Evolutionary conservation across 306 rosid species (phyloP).

Genomic region (Oxytropis ochrocephala): DNA sequence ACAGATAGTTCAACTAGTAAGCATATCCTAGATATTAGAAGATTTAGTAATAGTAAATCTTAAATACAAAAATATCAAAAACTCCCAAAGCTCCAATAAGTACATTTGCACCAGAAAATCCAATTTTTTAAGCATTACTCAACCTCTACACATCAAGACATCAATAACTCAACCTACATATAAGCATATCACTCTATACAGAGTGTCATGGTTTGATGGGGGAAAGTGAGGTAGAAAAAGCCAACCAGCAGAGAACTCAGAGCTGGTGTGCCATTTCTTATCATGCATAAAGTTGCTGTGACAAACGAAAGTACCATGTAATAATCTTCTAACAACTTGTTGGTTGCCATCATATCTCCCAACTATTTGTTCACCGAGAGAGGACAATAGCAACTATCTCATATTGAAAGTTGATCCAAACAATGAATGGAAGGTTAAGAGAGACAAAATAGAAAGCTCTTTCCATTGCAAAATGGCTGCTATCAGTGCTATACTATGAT

Average conservation of each 20-base stretch:
- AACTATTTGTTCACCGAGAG: not conserved
- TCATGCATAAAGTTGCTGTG: not conserved
- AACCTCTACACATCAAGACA: not conserved
- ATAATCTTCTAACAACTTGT: not conserved
- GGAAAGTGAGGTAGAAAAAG: not conserved
- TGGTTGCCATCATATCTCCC: not conserved
- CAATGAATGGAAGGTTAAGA: not conserved
- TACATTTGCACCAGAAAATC: conserved; percentile 1
- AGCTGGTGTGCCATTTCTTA: not conserved
- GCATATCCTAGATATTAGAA: not conserved
- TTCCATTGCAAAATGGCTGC: not conserved
- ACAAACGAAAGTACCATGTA: not conserved
- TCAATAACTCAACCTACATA: not conserved
- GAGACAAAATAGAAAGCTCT: not conserved
- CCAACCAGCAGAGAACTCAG: not conserved
- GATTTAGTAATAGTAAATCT: conserved; percentile 2
- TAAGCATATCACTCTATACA: not conserved
- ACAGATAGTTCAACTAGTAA: conserved; percentile 3
- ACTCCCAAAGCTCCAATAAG: not conserved
- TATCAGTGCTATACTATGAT: not conserved
- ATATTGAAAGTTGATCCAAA: not conserved
- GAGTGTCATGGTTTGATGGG: not conserved
- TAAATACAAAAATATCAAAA: not conserved
- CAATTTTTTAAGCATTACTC: conserved; percentile 4
- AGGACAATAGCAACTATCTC: not conserved